Conservation (phyloP, 2,329 filamentous ascomycete genomes). For the Thelonectria rubi region DNA sequence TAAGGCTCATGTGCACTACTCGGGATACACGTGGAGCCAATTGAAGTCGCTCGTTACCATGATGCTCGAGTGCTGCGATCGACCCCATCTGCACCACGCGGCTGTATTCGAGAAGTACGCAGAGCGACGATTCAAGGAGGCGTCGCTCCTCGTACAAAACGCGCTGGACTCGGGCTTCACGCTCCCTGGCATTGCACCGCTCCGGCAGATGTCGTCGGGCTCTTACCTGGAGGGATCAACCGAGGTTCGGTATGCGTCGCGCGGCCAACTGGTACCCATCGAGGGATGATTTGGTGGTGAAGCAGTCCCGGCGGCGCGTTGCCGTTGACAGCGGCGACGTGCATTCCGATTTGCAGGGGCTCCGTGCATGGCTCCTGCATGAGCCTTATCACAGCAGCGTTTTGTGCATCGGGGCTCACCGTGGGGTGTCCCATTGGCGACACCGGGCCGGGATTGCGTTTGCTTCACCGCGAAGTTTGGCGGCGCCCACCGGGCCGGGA, state of each 20-base stretch:
- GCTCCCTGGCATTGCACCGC: conserved; percentile 55
- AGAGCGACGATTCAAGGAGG: conserved; percentile 86
- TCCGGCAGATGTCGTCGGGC: conserved; percentile 45
- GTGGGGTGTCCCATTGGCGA: conserved; percentile 5
- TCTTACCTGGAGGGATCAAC: conserved; percentile 34
- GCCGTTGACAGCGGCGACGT: conserved; percentile 16
- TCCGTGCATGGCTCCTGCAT: conserved; percentile 22
- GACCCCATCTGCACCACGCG: conserved; percentile 80
- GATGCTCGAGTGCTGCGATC: conserved; percentile 88
- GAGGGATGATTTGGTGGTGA: conserved; percentile 39
- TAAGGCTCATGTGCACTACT: conserved; percentile 87
- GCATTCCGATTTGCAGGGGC: conserved; percentile 11
- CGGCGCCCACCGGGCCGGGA: conserved; percentile 31
- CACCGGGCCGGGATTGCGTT: conserved; percentile 26
- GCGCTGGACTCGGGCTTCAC: conserved; percentile 72
- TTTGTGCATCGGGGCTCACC: conserved; percentile 18
- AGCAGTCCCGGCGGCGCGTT: conserved; percentile 6
- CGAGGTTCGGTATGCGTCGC: conserved; percentile 41
- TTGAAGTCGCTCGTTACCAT: conserved; percentile 79
- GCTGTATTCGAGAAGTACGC: conserved; percentile 94
- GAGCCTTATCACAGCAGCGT: conserved; percentile 23
- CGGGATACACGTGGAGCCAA: conserved; percentile 89
- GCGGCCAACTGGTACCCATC: conserved; percentile 45
- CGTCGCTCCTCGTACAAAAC: conserved; percentile 80
- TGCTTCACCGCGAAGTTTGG: conserved; percentile 16